Percentiles rank a stretch among this genome's conserved stretches.
phyloP scores from a whole-genome alignment of 176 grass and related monocot genomes.

The Ampelocalamus luodianensis region DNA sequence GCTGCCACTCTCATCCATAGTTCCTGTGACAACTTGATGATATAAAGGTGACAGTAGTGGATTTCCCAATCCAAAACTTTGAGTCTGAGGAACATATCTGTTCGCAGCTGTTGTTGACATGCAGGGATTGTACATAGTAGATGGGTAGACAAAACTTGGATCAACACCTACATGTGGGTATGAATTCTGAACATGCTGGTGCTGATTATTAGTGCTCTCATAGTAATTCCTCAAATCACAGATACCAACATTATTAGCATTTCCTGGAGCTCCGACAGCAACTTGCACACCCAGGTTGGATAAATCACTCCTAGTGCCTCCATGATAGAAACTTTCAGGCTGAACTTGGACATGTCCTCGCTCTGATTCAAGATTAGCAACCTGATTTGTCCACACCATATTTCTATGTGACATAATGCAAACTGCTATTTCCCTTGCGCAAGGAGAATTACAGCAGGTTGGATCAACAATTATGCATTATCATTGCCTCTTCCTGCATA shows the following conservation, averaged over 20 bases:
- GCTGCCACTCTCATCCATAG: conserved; percentile 47
- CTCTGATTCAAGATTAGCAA: conserved; percentile 47
- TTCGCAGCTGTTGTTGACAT: conserved; percentile 43
- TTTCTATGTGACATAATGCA: conserved; percentile 51
- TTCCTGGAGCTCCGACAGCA: conserved; percentile 45
- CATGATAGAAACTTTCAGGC: conserved; percentile 43
- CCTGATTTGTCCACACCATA: conserved; percentile 47
- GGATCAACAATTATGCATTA: conserved; percentile 44
- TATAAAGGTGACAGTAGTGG: conserved; percentile 29
- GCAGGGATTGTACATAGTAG: conserved; percentile 48
- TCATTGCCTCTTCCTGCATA: conserved; percentile 51
- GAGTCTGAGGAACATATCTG: conserved; percentile 50
- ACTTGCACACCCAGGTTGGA: conserved; percentile 42
- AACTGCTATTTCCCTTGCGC: conserved; percentile 32
- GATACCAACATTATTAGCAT: conserved; percentile 38
- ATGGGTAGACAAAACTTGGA: conserved; percentile 38
- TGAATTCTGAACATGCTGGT: conserved; percentile 44
- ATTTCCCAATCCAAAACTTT: conserved; percentile 51
- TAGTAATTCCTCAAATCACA: conserved; percentile 40
- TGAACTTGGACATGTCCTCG: conserved; percentile 47
- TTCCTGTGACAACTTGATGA: conserved; percentile 49
- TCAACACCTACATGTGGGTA: conserved; percentile 41
- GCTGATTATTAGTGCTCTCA: conserved; percentile 46
- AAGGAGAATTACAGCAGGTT: conserved; percentile 31
- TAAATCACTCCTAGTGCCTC: conserved; percentile 40